A percentile compares a stretch with the other conserved stretches of the same genome.
phyloP scores from a whole-genome alignment of 257 asterid genomes.

The Solanum phureja region DNA sequence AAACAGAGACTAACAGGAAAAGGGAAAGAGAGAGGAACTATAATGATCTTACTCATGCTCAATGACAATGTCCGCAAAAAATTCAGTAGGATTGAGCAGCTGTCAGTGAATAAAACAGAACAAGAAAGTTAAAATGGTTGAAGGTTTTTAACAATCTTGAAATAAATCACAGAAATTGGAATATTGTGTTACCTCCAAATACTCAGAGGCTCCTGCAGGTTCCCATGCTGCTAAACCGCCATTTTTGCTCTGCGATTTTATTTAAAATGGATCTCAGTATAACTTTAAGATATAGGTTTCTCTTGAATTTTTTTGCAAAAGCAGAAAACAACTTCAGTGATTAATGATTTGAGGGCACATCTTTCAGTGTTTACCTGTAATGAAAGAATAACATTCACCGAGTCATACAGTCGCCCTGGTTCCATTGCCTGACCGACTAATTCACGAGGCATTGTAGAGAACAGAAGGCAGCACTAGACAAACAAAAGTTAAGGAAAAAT shows the following conservation, averaged over 20 bases:
- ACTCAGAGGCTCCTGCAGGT: constrained; percentile 78
- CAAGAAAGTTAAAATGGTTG: not conserved
- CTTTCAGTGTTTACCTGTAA: constrained; percentile 43
- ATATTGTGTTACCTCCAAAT: constrained; percentile 54
- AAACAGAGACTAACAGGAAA: not conserved
- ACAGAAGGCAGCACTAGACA: constrained; percentile 64
- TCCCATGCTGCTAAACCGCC: constrained; percentile 96
- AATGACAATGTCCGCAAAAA: constrained; percentile 48
- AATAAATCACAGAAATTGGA: too few relatives aligned
- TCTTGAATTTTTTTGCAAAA: not conserved
- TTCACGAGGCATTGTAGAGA: constrained; percentile 73
- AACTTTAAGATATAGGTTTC: not conserved
- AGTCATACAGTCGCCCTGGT: constrained; percentile 48
- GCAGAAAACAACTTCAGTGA: not conserved
- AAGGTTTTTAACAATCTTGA: too few relatives aligned
- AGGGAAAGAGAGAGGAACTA: not conserved
- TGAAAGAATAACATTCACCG: constrained; percentile 62
- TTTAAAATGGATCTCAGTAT: not conserved
- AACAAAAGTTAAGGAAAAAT: not conserved
- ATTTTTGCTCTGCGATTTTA: constrained; percentile 58
- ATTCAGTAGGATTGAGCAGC: constrained; percentile 73
- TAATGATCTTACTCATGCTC: constrained; percentile 62
- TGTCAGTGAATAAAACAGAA: constrained; percentile 1
- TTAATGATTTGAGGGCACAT: not conserved
- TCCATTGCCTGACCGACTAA: constrained; percentile 67